Evolutionary conservation across 805 yeast genomes (phyloP).

Genomic region (Ogataea glucozyma): DNA sequence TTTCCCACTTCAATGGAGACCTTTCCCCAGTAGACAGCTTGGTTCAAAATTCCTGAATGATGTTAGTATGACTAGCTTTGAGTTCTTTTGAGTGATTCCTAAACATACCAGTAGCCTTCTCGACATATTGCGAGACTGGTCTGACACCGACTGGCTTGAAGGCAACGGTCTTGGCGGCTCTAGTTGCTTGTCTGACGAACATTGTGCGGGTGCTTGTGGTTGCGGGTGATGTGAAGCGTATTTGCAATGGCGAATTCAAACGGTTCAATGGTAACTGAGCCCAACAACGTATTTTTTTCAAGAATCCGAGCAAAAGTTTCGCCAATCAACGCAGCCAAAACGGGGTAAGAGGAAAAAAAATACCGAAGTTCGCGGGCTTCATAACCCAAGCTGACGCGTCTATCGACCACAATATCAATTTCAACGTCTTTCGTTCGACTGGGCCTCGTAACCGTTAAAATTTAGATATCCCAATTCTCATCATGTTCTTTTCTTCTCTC

Average conservation of each 20-base stretch:
- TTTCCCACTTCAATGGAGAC: conserved; percentile 57
- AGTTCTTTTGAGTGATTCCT: neutral
- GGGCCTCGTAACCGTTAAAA: too few relatives aligned
- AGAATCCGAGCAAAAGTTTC: conserved; percentile 11
- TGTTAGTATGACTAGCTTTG: conserved; percentile 7
- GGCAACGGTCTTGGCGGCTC: conserved; percentile 29
- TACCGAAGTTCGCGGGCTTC: conserved; percentile 11
- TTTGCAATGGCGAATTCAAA: neutral
- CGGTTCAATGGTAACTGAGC: neutral
- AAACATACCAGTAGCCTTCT: conserved; percentile 40
- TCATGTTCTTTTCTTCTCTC: too few relatives aligned
- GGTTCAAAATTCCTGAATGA: conserved; percentile 42
- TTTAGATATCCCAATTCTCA: too few relatives aligned
- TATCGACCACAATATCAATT: conserved; percentile 3
- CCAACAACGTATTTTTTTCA: conserved; percentile 5
- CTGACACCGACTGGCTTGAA: conserved; percentile 37
- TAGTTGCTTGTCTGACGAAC: conserved; percentile 38
- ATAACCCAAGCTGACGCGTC: conserved; percentile 9
- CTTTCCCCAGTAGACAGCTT: conserved; percentile 77
- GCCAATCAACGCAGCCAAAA: conserved; percentile 20
- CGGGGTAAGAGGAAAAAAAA: neutral
- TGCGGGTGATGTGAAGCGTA: neutral
- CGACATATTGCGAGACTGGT: conserved; percentile 40
- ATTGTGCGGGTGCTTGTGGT: conserved; percentile 14
- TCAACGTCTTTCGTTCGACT: too few relatives aligned